Percentiles rank a stretch among this genome's conserved stretches.
Conservation (phyloP, 148 eudicot genomes). For the Selenicereus undatus region DNA sequence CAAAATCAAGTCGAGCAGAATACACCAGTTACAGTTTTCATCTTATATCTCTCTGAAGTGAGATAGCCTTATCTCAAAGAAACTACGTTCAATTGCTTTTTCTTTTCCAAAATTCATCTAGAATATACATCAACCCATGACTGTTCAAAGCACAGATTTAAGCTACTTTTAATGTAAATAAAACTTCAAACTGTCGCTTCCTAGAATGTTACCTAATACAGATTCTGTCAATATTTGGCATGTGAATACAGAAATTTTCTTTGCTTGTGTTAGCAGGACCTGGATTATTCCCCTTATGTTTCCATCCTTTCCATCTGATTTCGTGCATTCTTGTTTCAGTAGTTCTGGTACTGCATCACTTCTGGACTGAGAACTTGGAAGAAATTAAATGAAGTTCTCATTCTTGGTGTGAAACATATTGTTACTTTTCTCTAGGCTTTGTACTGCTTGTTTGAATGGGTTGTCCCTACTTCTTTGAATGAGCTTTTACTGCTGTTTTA, state of each 20-base stretch:
- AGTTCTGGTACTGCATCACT: neutral
- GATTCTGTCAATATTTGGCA: neutral
- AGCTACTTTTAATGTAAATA: neutral
- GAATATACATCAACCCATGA: too few relatives aligned
- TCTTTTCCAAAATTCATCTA: too few relatives aligned
- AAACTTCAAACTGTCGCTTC: neutral
- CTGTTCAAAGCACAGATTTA: neutral
- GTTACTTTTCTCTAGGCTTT: neutral
- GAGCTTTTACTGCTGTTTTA: neutral
- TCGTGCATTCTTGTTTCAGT: neutral
- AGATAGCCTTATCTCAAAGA: too few relatives aligned
- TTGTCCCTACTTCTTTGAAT: too few relatives aligned
- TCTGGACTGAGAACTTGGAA: neutral
- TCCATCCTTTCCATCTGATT: neutral
- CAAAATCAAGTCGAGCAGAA: too few relatives aligned
- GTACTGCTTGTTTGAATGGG: too few relatives aligned
- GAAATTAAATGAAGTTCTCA: neutral
- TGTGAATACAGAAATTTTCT: neutral
- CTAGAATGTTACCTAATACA: neutral
- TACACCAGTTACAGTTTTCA: too few relatives aligned
- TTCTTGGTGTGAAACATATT: neutral
- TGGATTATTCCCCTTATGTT: neutral
- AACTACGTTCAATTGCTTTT: too few relatives aligned
- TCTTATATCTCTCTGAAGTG: too few relatives aligned
- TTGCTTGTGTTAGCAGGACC: neutral